Conservation (phyloP, 495 filamentous ascomycete genomes). For the Platismatia glauca region DNA sequence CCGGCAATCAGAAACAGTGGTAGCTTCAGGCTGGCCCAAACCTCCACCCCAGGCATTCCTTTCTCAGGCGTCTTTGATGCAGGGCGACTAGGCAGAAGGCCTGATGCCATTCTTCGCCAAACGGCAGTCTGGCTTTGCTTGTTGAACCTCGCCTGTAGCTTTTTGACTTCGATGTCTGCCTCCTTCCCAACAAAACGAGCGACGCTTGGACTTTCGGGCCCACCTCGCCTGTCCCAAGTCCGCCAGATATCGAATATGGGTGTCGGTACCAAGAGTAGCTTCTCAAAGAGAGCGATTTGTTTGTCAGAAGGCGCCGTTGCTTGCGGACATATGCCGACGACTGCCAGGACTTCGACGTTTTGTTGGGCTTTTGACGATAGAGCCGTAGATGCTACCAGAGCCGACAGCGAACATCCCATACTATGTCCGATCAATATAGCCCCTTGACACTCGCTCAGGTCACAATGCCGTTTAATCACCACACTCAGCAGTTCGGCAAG, state of each 20-base stretch:
- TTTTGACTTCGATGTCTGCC: conserved; percentile 65
- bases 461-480: conserved; percentile 63
- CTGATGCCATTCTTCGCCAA: conserved; percentile 77
- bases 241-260: conserved; percentile 71
- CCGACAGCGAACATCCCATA: conserved; percentile 74
- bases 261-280: conserved; percentile 56
- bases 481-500: conserved; percentile 63
- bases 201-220: conserved; percentile 67
- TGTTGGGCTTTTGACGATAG: conserved; percentile 56
- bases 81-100: conserved; percentile 48
- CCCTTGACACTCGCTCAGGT: conserved; percentile 55
- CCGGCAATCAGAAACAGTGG: conserved; percentile 76
- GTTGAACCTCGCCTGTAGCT: conserved; percentile 76
- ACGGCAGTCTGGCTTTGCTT: conserved; percentile 70
- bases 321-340: conserved; percentile 73
- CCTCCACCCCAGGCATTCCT: conserved; percentile 57
- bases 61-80: conserved; percentile 38
- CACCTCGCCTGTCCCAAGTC: conserved; percentile 72
- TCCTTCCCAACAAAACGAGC: conserved; percentile 64
- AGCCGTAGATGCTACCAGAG: conserved; percentile 54
- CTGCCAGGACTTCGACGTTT: conserved; percentile 57
- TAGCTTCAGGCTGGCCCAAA: conserved; percentile 63
- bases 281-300: conserved; percentile 42
- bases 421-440: conserved; percentile 81
- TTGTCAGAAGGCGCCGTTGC: conserved; percentile 51